Conservation (phyloP, 2,329 filamentous ascomycete genomes). For the Monosporascus sp. region DNA sequence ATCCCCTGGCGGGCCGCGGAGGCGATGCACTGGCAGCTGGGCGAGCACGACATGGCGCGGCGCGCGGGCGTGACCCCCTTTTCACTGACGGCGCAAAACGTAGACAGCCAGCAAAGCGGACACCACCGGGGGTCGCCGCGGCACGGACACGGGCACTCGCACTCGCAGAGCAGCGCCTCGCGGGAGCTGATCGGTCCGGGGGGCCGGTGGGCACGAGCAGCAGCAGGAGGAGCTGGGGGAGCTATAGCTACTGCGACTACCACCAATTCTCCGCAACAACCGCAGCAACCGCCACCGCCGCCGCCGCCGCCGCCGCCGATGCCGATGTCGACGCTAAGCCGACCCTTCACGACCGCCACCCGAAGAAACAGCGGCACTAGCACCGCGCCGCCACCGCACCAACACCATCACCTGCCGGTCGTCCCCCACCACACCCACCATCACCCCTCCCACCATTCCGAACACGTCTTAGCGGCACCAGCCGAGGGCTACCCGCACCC, state of each 20-base stretch:
- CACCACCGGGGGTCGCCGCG: conserved; percentile 28
- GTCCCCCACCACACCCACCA: conserved; percentile 20
- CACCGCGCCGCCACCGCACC: conserved; percentile 14
- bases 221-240: background rate
- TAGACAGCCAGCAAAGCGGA: conserved; percentile 37
- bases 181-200: conserved; percentile 39
- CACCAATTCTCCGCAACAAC: background rate
- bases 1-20: conserved; percentile 94
- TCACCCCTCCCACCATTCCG: conserved; percentile 20
- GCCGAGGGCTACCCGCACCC: background rate
- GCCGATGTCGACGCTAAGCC: conserved; percentile 21
- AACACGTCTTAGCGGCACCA: conserved; percentile 14
- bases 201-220: conserved; percentile 38
- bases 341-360: conserved; percentile 27
- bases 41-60: conserved; percentile 88
- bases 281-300: conserved; percentile 3
- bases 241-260: no score
- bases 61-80: conserved; percentile 88
- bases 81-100: conserved; percentile 56
- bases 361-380: conserved; percentile 35
- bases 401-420: conserved; percentile 23
- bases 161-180: conserved; percentile 41
- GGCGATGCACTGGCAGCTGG: conserved; percentile 97
- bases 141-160: conserved; percentile 34
- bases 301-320: conserved; percentile 15